These are phyloP conservation scores for Plantago lanceolata DNA, from an alignment of 305 asterid species.

Conservation along the genomic window DNA sequence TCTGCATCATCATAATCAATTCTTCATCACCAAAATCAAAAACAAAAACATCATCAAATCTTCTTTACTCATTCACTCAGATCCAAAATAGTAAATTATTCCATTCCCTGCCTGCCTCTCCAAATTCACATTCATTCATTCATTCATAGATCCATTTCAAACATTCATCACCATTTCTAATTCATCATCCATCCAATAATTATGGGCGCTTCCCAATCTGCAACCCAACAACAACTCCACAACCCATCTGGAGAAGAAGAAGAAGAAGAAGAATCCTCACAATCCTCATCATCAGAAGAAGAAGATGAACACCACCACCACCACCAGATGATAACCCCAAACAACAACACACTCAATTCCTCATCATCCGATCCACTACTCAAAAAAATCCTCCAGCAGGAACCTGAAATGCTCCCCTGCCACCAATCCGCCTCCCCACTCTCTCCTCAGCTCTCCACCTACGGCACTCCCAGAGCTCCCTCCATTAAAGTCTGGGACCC, in stretches of 20 bases:
- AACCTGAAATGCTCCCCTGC: conserved; percentile 93
- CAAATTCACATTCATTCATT: no score
- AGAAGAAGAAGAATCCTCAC: conserved; percentile 27
- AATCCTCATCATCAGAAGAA: conserved; percentile 43
- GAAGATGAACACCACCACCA: conserved; percentile 23
- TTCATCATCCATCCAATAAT: no score
- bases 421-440: conserved; percentile 96
- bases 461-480: conserved; percentile 80
- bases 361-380: conserved; percentile 24
- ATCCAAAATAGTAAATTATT: background rate
- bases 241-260: conserved; percentile 50
- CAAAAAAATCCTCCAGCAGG: conserved; percentile 81
- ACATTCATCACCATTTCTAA: background rate
- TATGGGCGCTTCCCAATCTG: conserved; percentile 85
- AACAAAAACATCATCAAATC: no score
- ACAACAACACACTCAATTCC: background rate
- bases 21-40: no score
- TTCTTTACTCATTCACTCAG: background rate
- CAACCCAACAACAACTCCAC: conserved; percentile 31
- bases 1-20: no score
- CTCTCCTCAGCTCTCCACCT: conserved; percentile 85
- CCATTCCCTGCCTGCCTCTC: conserved; percentile 11
- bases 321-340: conserved; percentile 28
- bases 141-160: conserved; percentile 19
- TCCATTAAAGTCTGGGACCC: conserved; percentile 98